These are phyloP conservation scores for Tympanopsis confertula DNA, from an alignment of 2,329 filamentous ascomycete genomes.

Conservation along the genomic window DNA sequence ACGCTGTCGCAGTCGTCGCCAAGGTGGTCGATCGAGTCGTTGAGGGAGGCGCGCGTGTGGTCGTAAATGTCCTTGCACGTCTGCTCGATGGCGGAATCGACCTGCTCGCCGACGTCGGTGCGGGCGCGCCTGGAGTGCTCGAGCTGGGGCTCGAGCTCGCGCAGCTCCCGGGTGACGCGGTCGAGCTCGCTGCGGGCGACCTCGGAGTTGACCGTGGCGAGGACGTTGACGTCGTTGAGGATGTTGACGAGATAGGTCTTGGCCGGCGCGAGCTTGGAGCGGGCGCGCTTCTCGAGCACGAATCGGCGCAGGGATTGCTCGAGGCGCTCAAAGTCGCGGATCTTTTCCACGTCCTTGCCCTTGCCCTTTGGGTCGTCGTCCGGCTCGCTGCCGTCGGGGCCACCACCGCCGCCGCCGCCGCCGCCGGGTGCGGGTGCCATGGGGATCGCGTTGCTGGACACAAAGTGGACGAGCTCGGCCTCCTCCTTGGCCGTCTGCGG, in stretches of 20 bases:
- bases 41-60: conserved; percentile 66
- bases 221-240: conserved; percentile 69
- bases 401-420: conserved; percentile 39
- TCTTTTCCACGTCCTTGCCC: conserved; percentile 77
- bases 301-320: conserved; percentile 85
- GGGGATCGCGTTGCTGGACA: conserved; percentile 91
- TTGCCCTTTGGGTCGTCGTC: conserved; percentile 44
- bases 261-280: conserved; percentile 89
- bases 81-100: conserved; percentile 72
- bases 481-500: conserved; percentile 88
- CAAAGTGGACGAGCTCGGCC: conserved; percentile 87
- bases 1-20: conserved; percentile 72
- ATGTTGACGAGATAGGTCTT: conserved; percentile 93
- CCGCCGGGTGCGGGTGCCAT: conserved; percentile 50
- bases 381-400: conserved; percentile 30
- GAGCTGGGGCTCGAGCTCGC: conserved; percentile 72
- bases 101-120: conserved; percentile 66
- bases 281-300: conserved; percentile 86
- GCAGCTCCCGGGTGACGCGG: conserved; percentile 68
- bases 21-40: conserved; percentile 62
- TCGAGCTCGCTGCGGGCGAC: conserved; percentile 77
- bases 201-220: conserved; percentile 79
- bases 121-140: conserved; percentile 75
- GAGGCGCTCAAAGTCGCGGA: conserved; percentile 78
- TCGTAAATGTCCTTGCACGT: conserved; percentile 79